Evolutionary conservation across 108 stramenopile genomes (phyloP), one percentile per base, ranked within the genome.

Genomic region (Poteriospumella lacustris): DNA sequence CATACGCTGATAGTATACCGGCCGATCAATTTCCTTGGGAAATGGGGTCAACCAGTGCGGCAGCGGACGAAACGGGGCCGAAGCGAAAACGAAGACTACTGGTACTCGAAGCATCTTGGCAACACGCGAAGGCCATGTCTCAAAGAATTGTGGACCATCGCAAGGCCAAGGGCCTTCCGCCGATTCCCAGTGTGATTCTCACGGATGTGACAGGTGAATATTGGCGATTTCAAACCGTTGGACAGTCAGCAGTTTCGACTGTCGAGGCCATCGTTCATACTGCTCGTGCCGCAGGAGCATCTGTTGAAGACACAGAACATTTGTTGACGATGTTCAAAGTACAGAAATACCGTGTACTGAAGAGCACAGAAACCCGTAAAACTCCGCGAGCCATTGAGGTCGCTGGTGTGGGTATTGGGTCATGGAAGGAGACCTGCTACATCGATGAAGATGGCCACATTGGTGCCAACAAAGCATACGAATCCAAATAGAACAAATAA

Each of bases 211-310:
- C 24, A 34, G 60, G 60, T 34, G 12, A 64, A 24, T 64, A 64
- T 64, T 64, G 60, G 60, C 60, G 60, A 5, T 64, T 64, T 64
- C 60, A 64, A 31, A 3, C 60, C 31, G 60, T 34, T 5, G 60
- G 60, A 31, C 60, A 64, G 15, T 64, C 60, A 9, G 60, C 60
- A 12, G 60, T 64, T 3, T 12, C 12, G 3, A 64, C 60, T 5
- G 36, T 64, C 31, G 60, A 64, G 31, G 60, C 60, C 5, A 64
- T 64, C 5, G 60, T 34, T 3, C 60, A 64, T 24, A 64, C 60
- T 3, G 60, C 60, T 9, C 28, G 36, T 34, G 60, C 15, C 28
- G 60, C 60, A 24, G 60, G 60, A 64, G 36, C 36, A 24, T 34
- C 3, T 31, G 60, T 34, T 34, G 60, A 64, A 5, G 12, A 64